These are phyloP conservation scores for Strobilomyces confusus DNA, from an alignment of 768 basidiomycete species.

Conservation along the genomic window DNA sequence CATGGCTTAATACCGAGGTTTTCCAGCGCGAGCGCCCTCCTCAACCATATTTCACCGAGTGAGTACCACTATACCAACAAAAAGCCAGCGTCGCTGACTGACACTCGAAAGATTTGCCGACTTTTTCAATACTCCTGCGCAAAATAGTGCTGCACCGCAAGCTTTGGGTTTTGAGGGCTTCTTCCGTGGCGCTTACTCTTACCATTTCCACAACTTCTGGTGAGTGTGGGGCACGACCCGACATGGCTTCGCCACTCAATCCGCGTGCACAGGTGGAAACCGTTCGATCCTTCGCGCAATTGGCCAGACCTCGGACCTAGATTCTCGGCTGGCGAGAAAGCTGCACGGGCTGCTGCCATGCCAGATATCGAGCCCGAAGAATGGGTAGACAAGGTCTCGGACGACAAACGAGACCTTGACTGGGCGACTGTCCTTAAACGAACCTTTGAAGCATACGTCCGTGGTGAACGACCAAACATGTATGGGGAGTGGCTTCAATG, in stretches of 20 bases:
- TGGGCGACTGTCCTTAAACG: constrained; percentile 96
- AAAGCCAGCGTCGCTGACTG: not conserved
- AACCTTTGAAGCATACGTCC: constrained; percentile 89
- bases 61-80: constrained; percentile 16
- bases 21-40: constrained; percentile 92
- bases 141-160: constrained; percentile 75
- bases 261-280: constrained; percentile 73
- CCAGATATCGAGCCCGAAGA: constrained; percentile 32
- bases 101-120: constrained; percentile 63
- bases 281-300: constrained; percentile 90
- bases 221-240: constrained; percentile 30
- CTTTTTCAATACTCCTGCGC: constrained; percentile 79
- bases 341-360: constrained; percentile 47
- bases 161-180: constrained; percentile 92
- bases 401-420: constrained; percentile 77
- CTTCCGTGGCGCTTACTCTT: constrained; percentile 93
- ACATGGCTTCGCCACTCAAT: not conserved
- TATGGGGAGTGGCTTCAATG: constrained; percentile 80
- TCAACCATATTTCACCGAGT: constrained; percentile 92
- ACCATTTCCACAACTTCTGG: constrained; percentile 97
- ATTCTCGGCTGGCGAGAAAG: constrained; percentile 72
- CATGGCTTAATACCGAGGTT: constrained; percentile 92
- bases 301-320: constrained; percentile 89
- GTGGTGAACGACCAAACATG: constrained; percentile 92
- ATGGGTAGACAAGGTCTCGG: constrained; percentile 42